These are phyloP conservation scores for Rosa chinensis DNA, from an alignment of 306 rosid genomes.

Conservation along the genomic window DNA sequence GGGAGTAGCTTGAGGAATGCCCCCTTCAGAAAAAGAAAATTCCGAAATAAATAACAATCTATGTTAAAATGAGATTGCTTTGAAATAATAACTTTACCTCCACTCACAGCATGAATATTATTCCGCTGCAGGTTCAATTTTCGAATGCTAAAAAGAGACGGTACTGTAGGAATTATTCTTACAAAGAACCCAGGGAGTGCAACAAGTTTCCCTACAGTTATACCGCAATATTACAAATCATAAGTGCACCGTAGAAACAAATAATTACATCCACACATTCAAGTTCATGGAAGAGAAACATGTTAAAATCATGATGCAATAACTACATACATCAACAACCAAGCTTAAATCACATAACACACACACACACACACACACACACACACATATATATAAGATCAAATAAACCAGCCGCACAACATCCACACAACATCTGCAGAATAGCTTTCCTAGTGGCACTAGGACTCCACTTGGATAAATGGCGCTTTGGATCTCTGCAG, in stretches of 20 bases:
- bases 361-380: no score
- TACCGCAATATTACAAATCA: not conserved
- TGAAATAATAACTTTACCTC: slow-evolving; percentile 41
- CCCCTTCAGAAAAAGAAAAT: slow-evolving; percentile 41
- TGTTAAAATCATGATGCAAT: no score
- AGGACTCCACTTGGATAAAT: no score
- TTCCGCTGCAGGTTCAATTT: slow-evolving; percentile 66
- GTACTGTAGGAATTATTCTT: slow-evolving; percentile 66
- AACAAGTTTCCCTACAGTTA: slow-evolving; percentile 50
- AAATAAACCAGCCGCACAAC: no score
- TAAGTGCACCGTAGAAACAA: slow-evolving; percentile 11
- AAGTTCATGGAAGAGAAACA: not conserved
- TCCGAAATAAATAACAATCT: slow-evolving; percentile 11
- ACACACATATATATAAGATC: no score
- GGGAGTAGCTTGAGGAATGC: slow-evolving; percentile 59
- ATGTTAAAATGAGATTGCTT: slow-evolving; percentile 1
- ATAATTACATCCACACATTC: not conserved
- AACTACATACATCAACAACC: no score
- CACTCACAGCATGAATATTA: slow-evolving; percentile 52
- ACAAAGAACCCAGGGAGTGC: slow-evolving; percentile 53
- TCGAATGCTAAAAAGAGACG: slow-evolving; percentile 47
- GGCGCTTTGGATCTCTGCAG: no score
- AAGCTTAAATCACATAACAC: no score
- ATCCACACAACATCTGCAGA: no score
- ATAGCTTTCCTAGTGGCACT: no score